A percentile compares a stretch with the other conserved stretches of the same genome.
Conservation (phyloP, 2,329 filamentous ascomycete species). For the Aspergillus sp. region DNA sequence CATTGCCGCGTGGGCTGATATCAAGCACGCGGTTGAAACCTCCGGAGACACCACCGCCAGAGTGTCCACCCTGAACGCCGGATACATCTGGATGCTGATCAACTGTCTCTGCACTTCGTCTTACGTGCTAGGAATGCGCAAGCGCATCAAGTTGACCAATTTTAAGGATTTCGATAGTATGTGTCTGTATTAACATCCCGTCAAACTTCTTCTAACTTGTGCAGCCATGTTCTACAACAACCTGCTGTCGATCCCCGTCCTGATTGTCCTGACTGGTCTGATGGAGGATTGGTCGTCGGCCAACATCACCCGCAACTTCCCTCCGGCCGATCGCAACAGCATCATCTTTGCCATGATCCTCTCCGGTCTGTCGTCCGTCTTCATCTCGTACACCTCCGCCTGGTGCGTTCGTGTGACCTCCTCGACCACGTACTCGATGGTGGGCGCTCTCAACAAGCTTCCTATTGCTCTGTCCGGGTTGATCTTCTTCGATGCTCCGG, state of each 20-base stretch:
- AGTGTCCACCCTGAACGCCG: constrained; percentile 86
- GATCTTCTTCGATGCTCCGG: constrained; percentile 91
- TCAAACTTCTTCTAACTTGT: neutral
- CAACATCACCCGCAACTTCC: constrained; percentile 88
- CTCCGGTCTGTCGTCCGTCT: constrained; percentile 88
- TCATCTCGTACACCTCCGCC: constrained; percentile 99
- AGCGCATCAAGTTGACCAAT: constrained; percentile 98
- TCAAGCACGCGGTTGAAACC: constrained; percentile 75
- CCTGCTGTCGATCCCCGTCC: constrained; percentile 88
- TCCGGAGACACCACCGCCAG: constrained; percentile 67
- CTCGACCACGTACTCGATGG: constrained; percentile 98
- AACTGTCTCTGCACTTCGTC: constrained; percentile 94
- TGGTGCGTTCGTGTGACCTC: constrained; percentile 98
- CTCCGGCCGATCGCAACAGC: constrained; percentile 71
- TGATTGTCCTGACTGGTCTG: constrained; percentile 76
- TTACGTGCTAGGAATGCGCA: constrained; percentile 90
- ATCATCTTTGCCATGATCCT: constrained; percentile 88
- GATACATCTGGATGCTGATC: constrained; percentile 96
- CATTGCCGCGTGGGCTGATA: constrained; percentile 95
- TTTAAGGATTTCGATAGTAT: constrained; percentile 99
- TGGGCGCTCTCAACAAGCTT: constrained; percentile 95
- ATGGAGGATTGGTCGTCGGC: constrained; percentile 87
- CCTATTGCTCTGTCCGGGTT: constrained; percentile 90
- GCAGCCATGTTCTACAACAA: constrained; percentile 99
- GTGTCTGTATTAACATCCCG: constrained; percentile 41